Evolutionary conservation across 805 yeast genomes (phyloP).

Genomic region (Blastobotrys robertii): DNA sequence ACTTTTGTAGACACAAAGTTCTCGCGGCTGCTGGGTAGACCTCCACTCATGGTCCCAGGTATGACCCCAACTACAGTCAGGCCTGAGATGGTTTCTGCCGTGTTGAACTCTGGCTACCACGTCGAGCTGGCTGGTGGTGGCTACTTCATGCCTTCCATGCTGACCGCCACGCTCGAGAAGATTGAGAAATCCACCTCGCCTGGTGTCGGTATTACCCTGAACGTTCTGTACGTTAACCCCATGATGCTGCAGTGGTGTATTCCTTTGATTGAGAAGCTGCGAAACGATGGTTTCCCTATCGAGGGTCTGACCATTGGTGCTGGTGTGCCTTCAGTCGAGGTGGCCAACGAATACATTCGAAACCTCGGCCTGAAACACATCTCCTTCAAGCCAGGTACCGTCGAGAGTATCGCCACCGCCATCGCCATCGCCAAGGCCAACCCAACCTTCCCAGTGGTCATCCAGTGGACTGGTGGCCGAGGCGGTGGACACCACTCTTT

Average conservation of each 20-base stretch:
- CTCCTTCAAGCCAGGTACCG: conserved; percentile 96
- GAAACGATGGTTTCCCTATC: conserved; percentile 89
- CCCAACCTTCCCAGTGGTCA: conserved; percentile 91
- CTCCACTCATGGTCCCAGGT: conserved; percentile 97
- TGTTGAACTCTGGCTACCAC: conserved; percentile 93
- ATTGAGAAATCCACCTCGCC: conserved; percentile 63
- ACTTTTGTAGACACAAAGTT: conserved; percentile 88
- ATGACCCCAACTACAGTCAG: conserved; percentile 98
- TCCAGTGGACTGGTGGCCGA: conserved; percentile 99
- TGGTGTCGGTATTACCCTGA: conserved; percentile 85
- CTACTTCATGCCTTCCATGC: conserved; percentile 63
- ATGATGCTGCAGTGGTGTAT: conserved; percentile 98
- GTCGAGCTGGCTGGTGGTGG: conserved; percentile 99
- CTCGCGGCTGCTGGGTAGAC: conserved; percentile 82
- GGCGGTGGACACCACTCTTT: conserved; percentile 99
- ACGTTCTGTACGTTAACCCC: conserved; percentile 93
- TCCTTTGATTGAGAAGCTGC: conserved; percentile 81
- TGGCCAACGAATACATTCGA: conserved; percentile 91
- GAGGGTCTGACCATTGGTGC: conserved; percentile 98
- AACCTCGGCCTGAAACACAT: conserved; percentile 86
- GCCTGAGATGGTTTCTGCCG: conserved; percentile 88
- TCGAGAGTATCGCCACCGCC: conserved; percentile 81
- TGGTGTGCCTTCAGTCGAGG: conserved; percentile 97
- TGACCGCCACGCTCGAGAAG: conserved; percentile 66
- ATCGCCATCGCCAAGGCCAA: conserved; percentile 89